Conservation (phyloP, 2,329 filamentous ascomycete species). For the Fonsecaea pugnacius region DNA sequence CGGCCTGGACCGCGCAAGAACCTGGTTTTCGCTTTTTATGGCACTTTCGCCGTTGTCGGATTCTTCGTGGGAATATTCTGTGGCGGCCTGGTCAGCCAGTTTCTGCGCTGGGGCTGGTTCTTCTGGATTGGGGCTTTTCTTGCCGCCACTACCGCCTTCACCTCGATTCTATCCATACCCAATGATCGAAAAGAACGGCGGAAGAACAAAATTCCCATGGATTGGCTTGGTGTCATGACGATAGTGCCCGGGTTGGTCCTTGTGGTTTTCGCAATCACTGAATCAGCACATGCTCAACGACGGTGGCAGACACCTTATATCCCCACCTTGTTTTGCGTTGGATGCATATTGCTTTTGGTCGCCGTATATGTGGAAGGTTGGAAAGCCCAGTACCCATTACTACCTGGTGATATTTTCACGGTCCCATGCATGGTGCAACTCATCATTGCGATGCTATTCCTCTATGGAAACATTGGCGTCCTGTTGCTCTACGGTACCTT, state of each 20-base stretch:
- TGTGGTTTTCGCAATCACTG: slow-evolving; percentile 75
- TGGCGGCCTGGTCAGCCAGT: slow-evolving; percentile 62
- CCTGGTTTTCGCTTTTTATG: slow-evolving; percentile 65
- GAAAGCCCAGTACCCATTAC: slow-evolving; percentile 68
- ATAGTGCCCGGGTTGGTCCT: slow-evolving; percentile 70
- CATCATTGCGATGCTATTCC: slow-evolving; percentile 64
- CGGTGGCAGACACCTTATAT: slow-evolving; percentile 78
- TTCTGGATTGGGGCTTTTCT: slow-evolving; percentile 68
- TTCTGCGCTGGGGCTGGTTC: slow-evolving; percentile 67
- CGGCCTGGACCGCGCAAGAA: slow-evolving; percentile 72
- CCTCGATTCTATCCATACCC: slow-evolving; percentile 56
- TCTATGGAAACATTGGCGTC: slow-evolving; percentile 70
- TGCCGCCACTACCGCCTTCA: slow-evolving; percentile 50
- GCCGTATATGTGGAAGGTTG: slow-evolving; percentile 75
- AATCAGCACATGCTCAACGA: slow-evolving; percentile 68
- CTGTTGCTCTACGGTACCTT: slow-evolving; percentile 72
- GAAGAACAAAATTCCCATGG: slow-evolving; percentile 61
- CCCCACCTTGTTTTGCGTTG: slow-evolving; percentile 66
- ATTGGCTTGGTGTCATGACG: slow-evolving; percentile 67
- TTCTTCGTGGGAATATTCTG: slow-evolving; percentile 65
- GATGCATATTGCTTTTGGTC: slow-evolving; percentile 61
- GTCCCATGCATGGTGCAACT: slow-evolving; percentile 71
- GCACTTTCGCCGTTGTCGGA: slow-evolving; percentile 56
- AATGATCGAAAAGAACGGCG: slow-evolving; percentile 49
- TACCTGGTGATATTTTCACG: slow-evolving; percentile 70